Evolutionary conservation across 345 rosid genomes (phyloP), one percentile per base, ranked within the genome.

Genomic region (Linum tenue): DNA sequence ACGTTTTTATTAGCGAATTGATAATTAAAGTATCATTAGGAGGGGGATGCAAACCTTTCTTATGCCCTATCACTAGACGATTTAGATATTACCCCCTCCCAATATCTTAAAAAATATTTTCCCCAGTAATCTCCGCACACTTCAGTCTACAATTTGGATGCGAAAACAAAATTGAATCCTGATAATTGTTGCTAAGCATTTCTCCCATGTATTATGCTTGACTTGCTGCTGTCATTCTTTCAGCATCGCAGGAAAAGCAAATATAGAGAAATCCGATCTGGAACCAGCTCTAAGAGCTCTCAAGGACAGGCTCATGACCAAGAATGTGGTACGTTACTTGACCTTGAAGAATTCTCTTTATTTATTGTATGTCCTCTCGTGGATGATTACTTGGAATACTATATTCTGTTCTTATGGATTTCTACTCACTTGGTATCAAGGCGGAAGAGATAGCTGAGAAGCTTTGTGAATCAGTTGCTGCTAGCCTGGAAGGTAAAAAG

Each of bases 401-500:
- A 16, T 14, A 1, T 56, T 5, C 15, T 60, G 16, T 61, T 58
- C 57, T 65, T 64, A 66, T 65, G 62, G 50, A 61, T 36, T 59
- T 56, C n/a, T 63, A 2, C 44, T 37, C 37, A 5, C 61, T 53
- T 50, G 75, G 2, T 55, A 71, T 79, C 16, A 59, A 94, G 99
- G 99, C 99, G 38, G 99, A 87, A 82, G 96, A 87, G 88, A 95
- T 94, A 67, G 97, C 97, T 22, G 99, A 81, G 79, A 95, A 88
- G 82, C 97, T 95, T 50, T 91, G 96, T 80, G 99, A 95, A 76
- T 95, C 99, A 16, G 97, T 91, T 62, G 88, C 91, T 59, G 88
- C 87, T 6, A 91, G 97, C 80, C 96, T 95, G 70, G 99, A 82
- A 82, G 97, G 99, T 55, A 95, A 91, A 89, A 95, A 87, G 82